Evolutionary conservation across 495 filamentous ascomycete genomes (phyloP), one percentile per base, ranked within the genome.

Genomic region (Penicillium pancosmium): DNA sequence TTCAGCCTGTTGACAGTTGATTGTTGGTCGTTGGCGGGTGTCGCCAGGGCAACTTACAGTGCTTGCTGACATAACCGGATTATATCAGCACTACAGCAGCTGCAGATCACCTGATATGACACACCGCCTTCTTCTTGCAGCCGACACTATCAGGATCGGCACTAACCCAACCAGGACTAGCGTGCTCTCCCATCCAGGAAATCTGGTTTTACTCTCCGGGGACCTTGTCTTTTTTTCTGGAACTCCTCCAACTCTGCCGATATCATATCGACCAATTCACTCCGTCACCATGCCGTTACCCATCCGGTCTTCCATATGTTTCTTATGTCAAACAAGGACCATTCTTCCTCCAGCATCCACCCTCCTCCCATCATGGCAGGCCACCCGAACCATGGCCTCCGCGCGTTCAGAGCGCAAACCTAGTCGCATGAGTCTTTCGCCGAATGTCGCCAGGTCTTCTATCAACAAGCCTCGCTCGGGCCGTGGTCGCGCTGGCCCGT

Each of bases 391-490:
- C 19, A 72, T 79, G 62, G 76, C 72, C n/a, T 75, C 76, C 16
- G 63, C 60, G 33, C 73, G 75, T 56, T 63, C 68, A 35, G 71
- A 71, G 40, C 74, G 73, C 46, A 73, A 64, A 41, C 89, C 89
- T 6, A 85, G 91, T 49, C 87, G 92, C 61, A 91, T 93, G 86
- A 78, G 85, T 1, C 82, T 97, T 21, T 95, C 92, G n/a, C 82
- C 86, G 38, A 78, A 80, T 50, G 92, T 95, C 41, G 82, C 81
- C 55, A 78, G 79, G 57, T 59, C 81, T 6, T 69, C 80, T 8
- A 65, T 80, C 19, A 84, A 78, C 57, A 72, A 74, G 48, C 63
- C 65, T 50, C 71, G 73, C 54, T 59, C 64, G 0, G 61, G 64
- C n/a, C 61, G 67, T 16, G 65, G 76, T 59, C 70, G 72, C 23